Percentiles rank a stretch among this genome's conserved stretches.
phyloP scores from a whole-genome alignment of 179 eudicot species.

The Corrigiola litoralis region DNA sequence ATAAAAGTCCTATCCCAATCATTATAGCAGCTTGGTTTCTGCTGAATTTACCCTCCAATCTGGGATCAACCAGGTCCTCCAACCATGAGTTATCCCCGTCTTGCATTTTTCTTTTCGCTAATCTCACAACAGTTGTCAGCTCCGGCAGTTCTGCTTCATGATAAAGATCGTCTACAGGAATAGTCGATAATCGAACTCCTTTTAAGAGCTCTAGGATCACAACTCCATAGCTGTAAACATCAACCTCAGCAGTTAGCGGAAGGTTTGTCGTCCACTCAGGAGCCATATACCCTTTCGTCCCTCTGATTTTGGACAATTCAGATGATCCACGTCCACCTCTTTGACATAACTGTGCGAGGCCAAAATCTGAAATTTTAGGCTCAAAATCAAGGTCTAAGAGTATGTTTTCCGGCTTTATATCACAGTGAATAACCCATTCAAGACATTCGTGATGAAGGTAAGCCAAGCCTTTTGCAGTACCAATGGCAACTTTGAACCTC shows the following conservation, averaged over 20 bases:
- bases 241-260: conserved; percentile 46
- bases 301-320: conserved; percentile 31
- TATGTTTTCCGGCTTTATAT: conserved; percentile 46
- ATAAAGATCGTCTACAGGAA: no score
- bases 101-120: conserved; percentile 22
- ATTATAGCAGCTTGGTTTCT: conserved; percentile 35
- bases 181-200: no score
- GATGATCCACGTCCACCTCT: conserved; percentile 30
- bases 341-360: conserved; percentile 36
- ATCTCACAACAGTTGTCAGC: no score
- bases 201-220: conserved; percentile 43
- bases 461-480: conserved; percentile 47
- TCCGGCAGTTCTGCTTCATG: no score
- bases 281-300: conserved; percentile 57
- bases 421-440: conserved; percentile 54
- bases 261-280: conserved; percentile 44
- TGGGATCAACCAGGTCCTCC: conserved; percentile 31
- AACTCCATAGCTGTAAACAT: conserved; percentile 47
- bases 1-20: conserved; percentile 37
- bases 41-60: conserved; percentile 39
- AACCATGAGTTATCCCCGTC: conserved; percentile 35
- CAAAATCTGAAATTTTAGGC: conserved; percentile 50
- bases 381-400: conserved; percentile 32
- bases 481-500: conserved; percentile 39
- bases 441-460: conserved; percentile 51